Percentiles rank a stretch among this genome's conserved stretches.
These are phyloP conservation scores for Centaurea solstitialis DNA, from an alignment of 129 eudicot species.

Conservation along the genomic window DNA sequence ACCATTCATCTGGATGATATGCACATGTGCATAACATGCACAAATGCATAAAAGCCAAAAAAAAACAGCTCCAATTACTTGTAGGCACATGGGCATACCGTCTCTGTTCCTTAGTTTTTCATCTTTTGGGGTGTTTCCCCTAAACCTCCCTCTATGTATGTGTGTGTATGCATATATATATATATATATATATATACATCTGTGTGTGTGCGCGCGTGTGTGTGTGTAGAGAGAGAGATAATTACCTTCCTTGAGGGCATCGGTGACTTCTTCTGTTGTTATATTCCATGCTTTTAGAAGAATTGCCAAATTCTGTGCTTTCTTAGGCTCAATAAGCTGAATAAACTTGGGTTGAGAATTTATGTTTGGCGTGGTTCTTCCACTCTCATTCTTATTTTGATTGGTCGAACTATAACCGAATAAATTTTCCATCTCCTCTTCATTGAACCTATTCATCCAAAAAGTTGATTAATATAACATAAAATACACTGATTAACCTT, in stretches of 20 bases:
- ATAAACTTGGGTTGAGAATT: conserved; percentile 44
- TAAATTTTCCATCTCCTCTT: conserved; percentile 83
- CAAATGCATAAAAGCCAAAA: too few relatives aligned
- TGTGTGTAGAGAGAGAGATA: too few relatives aligned
- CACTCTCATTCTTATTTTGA: conserved; percentile 35
- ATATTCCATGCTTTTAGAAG: conserved; percentile 77
- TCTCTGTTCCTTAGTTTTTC: too few relatives aligned
- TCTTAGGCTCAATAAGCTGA: conserved; percentile 79
- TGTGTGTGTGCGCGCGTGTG: too few relatives aligned
- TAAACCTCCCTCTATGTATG: too few relatives aligned
- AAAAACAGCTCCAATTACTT: too few relatives aligned
- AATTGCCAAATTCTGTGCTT: conserved; percentile 81
- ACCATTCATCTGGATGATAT: too few relatives aligned
- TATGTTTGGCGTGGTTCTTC: conserved; percentile 32
- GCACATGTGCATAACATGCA: too few relatives aligned
- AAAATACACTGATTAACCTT: neutral
- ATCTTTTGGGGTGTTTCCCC: too few relatives aligned
- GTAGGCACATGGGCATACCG: too few relatives aligned
- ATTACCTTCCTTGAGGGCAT: conserved; percentile 77
- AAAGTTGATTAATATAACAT: neutral
- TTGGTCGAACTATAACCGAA: conserved; percentile 45
- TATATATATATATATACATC: too few relatives aligned
- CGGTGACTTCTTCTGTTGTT: conserved; percentile 80
- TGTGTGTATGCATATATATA: too few relatives aligned
- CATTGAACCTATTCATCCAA: conserved; percentile 58